Conservation (phyloP, 139 green algal genomes). For the Picochlorum sp. region DNA sequence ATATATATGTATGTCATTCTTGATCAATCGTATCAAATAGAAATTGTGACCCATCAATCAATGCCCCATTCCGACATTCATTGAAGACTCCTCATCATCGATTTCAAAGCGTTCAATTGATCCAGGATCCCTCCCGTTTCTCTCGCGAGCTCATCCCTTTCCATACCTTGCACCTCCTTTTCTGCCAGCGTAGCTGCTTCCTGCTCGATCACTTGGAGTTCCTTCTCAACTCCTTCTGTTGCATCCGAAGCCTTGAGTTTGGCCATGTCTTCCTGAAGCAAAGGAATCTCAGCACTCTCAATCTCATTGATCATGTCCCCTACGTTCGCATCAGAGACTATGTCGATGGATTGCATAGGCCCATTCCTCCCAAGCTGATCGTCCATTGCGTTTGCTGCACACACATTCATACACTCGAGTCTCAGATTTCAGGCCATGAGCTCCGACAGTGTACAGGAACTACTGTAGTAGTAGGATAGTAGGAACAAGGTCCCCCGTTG, state of each 20-base stretch:
- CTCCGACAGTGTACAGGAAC: too few relatives aligned
- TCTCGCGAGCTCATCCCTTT: not conserved
- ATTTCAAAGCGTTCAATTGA: too few relatives aligned
- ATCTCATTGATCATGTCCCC: constrained; percentile 1
- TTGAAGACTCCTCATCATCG: too few relatives aligned
- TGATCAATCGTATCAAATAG: too few relatives aligned
- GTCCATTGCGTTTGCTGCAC: too few relatives aligned
- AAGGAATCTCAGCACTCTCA: not conserved
- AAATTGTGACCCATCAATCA: too few relatives aligned
- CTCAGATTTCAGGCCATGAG: too few relatives aligned
- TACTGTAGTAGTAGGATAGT: too few relatives aligned
- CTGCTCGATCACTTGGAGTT: not conserved
- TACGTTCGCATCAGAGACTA: not conserved
- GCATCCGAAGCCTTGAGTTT: not conserved
- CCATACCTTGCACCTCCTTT: not conserved
- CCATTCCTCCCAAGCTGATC: not conserved
- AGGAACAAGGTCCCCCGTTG: too few relatives aligned
- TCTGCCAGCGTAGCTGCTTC: constrained; percentile 1
- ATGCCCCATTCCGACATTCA: too few relatives aligned
- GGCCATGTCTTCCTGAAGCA: not conserved
- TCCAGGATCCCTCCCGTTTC: not conserved
- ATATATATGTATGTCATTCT: too few relatives aligned
- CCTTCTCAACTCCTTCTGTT: not conserved
- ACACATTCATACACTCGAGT: too few relatives aligned
- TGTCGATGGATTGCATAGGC: not conserved